Percentiles rank a stretch among this genome's conserved stretches.
phyloP scores from a whole-genome alignment of 2,329 filamentous ascomycete species.

The Colletotrichum sp. region DNA sequence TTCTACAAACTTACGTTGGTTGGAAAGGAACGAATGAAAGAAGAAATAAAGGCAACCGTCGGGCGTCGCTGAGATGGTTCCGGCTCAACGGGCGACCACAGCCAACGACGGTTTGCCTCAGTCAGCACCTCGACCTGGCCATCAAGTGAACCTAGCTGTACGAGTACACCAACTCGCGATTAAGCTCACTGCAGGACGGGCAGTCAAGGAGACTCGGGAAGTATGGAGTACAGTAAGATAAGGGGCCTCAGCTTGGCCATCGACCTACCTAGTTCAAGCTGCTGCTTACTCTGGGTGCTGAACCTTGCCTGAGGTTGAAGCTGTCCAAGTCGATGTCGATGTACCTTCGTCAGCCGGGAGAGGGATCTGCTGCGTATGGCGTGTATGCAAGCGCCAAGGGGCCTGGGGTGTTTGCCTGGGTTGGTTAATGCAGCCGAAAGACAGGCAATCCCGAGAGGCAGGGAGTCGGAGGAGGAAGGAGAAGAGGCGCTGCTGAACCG shows the following conservation, averaged over 20 bases:
- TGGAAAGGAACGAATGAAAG: not conserved
- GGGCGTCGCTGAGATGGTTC: not conserved
- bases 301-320: not conserved
- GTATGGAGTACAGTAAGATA: not conserved
- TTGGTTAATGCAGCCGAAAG: not conserved
- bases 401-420: not conserved
- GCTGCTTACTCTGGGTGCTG: not conserved
- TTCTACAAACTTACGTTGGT: not conserved
- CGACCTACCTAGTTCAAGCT: not conserved
- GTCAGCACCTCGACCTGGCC: slow-evolving; percentile 4
- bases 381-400: slow-evolving; percentile 1
- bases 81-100: slow-evolving; percentile 2
- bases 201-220: not conserved
- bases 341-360: not conserved
- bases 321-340: not conserved
- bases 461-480: not conserved
- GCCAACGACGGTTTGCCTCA: not conserved
- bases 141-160: not conserved
- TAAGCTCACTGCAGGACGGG: not conserved
- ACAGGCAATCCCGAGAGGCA: not conserved
- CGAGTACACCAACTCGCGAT: not conserved
- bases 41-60: not conserved
- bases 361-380: not conserved
- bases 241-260: not conserved
- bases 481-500: not conserved